Conservation (phyloP, 768 basidiomycete species). For the Tricholomella constricta region DNA sequence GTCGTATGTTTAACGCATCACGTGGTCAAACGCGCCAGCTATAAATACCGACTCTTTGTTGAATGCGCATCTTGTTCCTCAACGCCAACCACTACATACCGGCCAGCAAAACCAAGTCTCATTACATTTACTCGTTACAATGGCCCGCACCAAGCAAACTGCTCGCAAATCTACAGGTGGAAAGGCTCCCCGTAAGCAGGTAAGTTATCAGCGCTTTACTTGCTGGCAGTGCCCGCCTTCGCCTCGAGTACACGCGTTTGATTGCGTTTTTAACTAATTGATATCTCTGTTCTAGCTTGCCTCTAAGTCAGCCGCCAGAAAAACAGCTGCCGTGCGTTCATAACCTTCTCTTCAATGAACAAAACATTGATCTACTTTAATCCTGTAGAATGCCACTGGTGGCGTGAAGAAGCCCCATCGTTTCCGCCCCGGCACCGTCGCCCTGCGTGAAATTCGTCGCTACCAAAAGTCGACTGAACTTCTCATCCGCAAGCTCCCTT, state of each 20-base stretch:
- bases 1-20: conserved; percentile 16
- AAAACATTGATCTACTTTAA: background rate
- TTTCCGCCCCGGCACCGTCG: conserved; percentile 80
- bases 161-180: conserved; percentile 22
- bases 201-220: background rate
- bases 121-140: background rate
- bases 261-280: background rate
- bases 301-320: conserved; percentile 18
- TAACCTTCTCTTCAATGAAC: background rate
- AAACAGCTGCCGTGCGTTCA: conserved; percentile 12
- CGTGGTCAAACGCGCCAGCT: conserved; percentile 4
- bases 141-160: conserved; percentile 22
- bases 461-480: conserved; percentile 87
- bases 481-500: conserved; percentile 82
- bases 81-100: conserved; percentile 3
- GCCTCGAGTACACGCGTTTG: background rate
- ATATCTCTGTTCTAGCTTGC: conserved; percentile 13
- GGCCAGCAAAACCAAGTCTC: background rate
- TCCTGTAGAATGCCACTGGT: conserved; percentile 13
- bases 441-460: conserved; percentile 79
- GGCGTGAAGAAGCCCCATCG: conserved; percentile 46
- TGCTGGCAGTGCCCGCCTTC: too few species aligned
- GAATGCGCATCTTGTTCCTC: conserved; percentile 10
- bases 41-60: conserved; percentile 11
- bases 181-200: conserved; percentile 22